Evolutionary conservation across 2,329 filamentous ascomycete genomes (phyloP), one percentile per base, ranked within the genome.

Genomic region (Exophiala mesophila): DNA sequence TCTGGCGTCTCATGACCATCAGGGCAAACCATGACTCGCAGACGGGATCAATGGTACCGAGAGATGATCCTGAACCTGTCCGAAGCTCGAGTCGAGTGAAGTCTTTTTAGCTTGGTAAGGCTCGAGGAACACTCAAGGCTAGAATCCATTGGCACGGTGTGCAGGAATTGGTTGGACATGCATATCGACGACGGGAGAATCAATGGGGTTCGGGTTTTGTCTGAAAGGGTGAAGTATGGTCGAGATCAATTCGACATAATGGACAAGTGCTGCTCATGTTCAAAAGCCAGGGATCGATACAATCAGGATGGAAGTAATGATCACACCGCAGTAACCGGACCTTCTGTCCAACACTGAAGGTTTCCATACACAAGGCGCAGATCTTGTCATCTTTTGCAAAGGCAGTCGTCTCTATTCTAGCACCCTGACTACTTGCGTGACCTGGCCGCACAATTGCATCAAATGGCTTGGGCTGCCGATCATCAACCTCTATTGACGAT

Each of bases 281-380:
- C 47, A 84, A 66, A 31, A 85, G 66, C 81, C 81, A 85, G 3
- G 80, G 81, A 54, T 85, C 81, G 43, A 85, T 74, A 54, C 81
- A 85, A 33, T 69, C 68, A 1, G 81, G 80, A 54, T 85, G 81
- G 55, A 78, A 85, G 50, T 81, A 79, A 60, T 85, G 81, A 43
- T 77, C 65, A 58, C 81, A 85, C 24, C 81, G 81, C 29, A 85
- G 63, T 1, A 85, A 78, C 32, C 81, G 72, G 39, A 85, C 77
- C 54, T 84, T 79, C 55, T 84, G 76, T 10, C 81, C 81, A 13
- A 78, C 70, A 3, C 60, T 72, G 54, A 85, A 85, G 55, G 84
- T 80, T 49, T 85, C 81, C 2, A 80, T 83, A 56, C 81, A 85
- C 44, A 85, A 84, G 1, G 80, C 79, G 59, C 81, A 85, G 20